A percentile compares a stretch with the other conserved stretches of the same genome.
phyloP scores from a whole-genome alignment of 1,284 basidiomycete species.

The Bjerkandera adusta region DNA sequence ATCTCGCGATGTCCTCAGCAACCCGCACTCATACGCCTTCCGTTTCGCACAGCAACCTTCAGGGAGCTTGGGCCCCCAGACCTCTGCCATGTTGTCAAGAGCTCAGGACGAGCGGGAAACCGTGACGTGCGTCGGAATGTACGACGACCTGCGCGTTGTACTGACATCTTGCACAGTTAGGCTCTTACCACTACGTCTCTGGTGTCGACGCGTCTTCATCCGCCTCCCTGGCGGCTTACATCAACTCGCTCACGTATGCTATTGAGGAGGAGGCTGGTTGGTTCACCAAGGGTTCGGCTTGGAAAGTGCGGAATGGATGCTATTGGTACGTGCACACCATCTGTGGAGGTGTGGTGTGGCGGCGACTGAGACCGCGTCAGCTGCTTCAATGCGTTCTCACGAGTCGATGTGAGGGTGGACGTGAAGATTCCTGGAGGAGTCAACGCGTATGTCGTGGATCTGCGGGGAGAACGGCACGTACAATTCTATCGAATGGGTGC shows the following conservation, averaged over 20 bases:
- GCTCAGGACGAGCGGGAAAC: constrained; percentile 77
- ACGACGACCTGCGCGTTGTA: constrained; percentile 8
- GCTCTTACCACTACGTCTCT: constrained; percentile 94
- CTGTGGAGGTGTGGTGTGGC: neutral
- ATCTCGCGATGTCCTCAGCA: neutral
- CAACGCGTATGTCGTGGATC: constrained; percentile 90
- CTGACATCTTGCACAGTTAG: constrained; percentile 51
- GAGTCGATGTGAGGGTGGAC: constrained; percentile 95
- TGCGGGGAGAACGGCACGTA: constrained; percentile 87
- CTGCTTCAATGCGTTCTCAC: constrained; percentile 98
- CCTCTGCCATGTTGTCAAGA: constrained; percentile 95
- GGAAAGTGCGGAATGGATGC: constrained; percentile 92
- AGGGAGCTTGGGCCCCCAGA: constrained; percentile 97
- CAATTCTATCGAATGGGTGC: too few relatives aligned
- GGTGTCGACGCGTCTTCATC: constrained; percentile 98
- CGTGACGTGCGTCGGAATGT: constrained; percentile 85
- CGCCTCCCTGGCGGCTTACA: constrained; percentile 95
- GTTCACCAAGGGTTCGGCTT: constrained; percentile 86
- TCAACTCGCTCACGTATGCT: constrained; percentile 95
- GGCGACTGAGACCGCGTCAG: constrained; percentile 34
- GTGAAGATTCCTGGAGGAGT: constrained; percentile 99
- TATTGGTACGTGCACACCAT: constrained; percentile 70
- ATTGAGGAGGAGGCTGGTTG: constrained; percentile 91
- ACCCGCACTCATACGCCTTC: constrained; percentile 23
- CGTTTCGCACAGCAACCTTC: constrained; percentile 69